Base-by-base conservation (phyloP, 2,329 filamentous ascomycete genomes). In the Talaromyces sp. region DNA sequence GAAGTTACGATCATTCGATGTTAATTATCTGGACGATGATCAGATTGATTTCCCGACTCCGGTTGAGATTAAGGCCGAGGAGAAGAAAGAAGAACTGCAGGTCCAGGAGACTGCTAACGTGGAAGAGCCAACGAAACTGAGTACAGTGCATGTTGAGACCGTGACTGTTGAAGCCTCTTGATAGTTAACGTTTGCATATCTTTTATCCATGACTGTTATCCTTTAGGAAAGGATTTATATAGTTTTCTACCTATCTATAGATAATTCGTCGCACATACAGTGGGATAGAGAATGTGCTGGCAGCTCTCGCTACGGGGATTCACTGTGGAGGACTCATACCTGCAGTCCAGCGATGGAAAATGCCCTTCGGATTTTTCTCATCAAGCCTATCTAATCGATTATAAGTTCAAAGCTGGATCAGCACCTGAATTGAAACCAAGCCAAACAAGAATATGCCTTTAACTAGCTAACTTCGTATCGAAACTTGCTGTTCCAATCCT, bases 11-110 rank as follows among this genome's bases (percentile, higher is more conserved):
- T 67, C 39, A 37, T 72, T 78, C 66, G 69, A 72, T 31, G 74
- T 78, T 6, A 66, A 76, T 64, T 78, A 78, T 63, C 65, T 78
- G 31, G 71, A 77, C 58, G 75, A 77, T 63, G 72, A 76, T n/a
- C 70, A 73, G 52, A 60, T 78, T 39, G 75, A 78, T 62, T 76
- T 74, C 64, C 76, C 76, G 3, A 52, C 39, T 27, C 54, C 62
- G 5, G 67, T 68, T 52, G 45, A 35, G 45, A 33, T 31, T 1
- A 47, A 52, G 31, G 33, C 25, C 9, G 33, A 59, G 25, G 19
- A 58, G 9, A 37, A 31, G 15, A 52, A 56, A 25, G 52, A 25
- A 13, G 52, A 22, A 56, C 10, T 2, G 19, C n/a, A 17, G 0
- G 6, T 15, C 8, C n/a, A 39, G 22, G n/a, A 39, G 33, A 39